phyloP scores from a whole-genome alignment of 2,329 filamentous ascomycete species.

The Lasiodiplodia citricola region DNA sequence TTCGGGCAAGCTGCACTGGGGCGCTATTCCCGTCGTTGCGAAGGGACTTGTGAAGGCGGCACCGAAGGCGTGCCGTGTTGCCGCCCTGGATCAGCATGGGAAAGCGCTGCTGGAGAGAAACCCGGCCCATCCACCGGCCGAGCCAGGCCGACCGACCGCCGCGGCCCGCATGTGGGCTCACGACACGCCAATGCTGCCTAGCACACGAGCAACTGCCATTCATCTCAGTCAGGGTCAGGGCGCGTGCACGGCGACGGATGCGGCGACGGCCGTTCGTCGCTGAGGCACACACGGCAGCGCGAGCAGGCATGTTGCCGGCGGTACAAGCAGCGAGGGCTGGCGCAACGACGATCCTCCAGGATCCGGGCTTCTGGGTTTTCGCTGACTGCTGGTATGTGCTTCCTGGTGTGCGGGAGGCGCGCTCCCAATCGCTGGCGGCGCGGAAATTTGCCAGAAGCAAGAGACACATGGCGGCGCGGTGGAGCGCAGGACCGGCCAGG shows the following conservation, averaged over 20 bases:
- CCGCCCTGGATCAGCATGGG: neutral
- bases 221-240: slow-evolving; percentile 9
- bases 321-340: slow-evolving; percentile 3
- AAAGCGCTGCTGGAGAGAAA: slow-evolving; percentile 12
- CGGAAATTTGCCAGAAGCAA: slow-evolving; percentile 24
- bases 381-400: neutral
- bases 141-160: slow-evolving; percentile 3
- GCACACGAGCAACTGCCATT: slow-evolving; percentile 2
- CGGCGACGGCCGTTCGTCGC: slow-evolving; percentile 6
- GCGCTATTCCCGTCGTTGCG: neutral
- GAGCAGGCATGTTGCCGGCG: slow-evolving; percentile 8
- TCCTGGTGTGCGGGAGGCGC: slow-evolving; percentile 10
- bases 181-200: neutral
- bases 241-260: slow-evolving; percentile 6
- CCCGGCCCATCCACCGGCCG: slow-evolving; percentile 8
- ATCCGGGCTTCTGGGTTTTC: slow-evolving; percentile 18
- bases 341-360: slow-evolving; percentile 24
- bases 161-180: slow-evolving; percentile 8
- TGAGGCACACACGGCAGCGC: slow-evolving; percentile 12
- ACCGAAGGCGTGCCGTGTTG: slow-evolving; percentile 14
- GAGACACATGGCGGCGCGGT: slow-evolving; percentile 4
- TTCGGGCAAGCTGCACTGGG: neutral
- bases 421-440: neutral
- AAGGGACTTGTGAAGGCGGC: neutral
- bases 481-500: neutral